Conservation (phyloP, 768 basidiomycete genomes). For the Naganishia antarctica region DNA sequence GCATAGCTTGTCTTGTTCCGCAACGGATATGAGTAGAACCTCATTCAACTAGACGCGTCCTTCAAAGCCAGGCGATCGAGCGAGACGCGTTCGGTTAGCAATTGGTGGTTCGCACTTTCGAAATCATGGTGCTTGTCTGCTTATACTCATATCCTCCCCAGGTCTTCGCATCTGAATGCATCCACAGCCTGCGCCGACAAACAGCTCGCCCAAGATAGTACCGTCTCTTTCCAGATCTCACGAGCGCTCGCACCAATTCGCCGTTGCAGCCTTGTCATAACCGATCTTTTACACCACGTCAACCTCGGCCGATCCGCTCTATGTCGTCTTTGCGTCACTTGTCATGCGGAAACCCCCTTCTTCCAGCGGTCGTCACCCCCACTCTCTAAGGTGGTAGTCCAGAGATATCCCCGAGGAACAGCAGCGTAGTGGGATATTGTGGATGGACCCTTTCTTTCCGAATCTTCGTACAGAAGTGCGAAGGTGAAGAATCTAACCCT, state of each 20-base stretch:
- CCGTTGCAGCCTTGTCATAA: background rate
- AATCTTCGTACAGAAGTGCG: background rate
- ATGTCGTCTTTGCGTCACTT: background rate
- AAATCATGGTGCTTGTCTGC: no score
- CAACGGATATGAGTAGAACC: background rate
- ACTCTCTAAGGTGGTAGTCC: background rate
- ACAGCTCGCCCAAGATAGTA: background rate
- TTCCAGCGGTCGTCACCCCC: background rate
- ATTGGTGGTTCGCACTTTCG: background rate
- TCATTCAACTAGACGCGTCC: conserved; percentile 1
- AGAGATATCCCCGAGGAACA: conserved; percentile 13
- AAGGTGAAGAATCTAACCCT: conserved; percentile 22
- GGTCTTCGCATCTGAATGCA: no score
- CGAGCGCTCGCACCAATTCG: background rate
- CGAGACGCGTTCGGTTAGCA: background rate
- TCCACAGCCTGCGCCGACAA: no score
- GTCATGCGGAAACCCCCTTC: background rate
- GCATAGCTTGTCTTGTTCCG: background rate
- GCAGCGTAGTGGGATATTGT: conserved; percentile 13
- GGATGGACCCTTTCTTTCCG: conserved; percentile 16
- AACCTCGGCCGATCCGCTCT: background rate
- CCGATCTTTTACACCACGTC: background rate
- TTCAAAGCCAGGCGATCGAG: background rate
- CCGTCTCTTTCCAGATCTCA: background rate
- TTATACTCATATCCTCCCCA: background rate